A percentile compares a stretch with the other conserved stretches of the same genome.
phyloP scores from a whole-genome alignment of 2,329 filamentous ascomycete species.

The Orbilia oligospora region DNA sequence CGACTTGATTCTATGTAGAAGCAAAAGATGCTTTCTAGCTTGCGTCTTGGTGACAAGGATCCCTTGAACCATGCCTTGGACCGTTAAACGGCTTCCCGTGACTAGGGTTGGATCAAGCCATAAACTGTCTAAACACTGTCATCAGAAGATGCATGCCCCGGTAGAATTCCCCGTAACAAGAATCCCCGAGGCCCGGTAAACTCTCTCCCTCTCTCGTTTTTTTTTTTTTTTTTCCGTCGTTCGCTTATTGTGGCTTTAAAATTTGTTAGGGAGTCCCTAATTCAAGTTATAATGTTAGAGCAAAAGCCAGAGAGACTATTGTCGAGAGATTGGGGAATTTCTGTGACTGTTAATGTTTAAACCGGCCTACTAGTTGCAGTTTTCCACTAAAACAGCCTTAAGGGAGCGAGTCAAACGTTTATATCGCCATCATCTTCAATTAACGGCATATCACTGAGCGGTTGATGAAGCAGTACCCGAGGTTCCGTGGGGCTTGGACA shows the following conservation, averaged over 20 bases:
- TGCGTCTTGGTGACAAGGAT: conserved; percentile 46
- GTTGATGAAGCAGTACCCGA: conserved; percentile 47
- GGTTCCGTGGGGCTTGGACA: conserved; percentile 59
- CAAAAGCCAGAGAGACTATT: conserved; percentile 15
- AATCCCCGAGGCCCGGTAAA: not conserved
- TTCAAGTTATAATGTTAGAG: conserved; percentile 46
- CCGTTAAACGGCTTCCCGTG: conserved; percentile 61
- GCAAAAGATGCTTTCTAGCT: conserved; percentile 47
- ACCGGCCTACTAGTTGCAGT: conserved; percentile 4
- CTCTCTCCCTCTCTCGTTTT: too few relatives aligned
- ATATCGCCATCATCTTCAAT: conserved; percentile 25
- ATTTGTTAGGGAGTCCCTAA: conserved; percentile 41
- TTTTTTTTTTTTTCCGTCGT: not conserved
- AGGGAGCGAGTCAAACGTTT: conserved; percentile 16
- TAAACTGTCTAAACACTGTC: conserved; percentile 35
- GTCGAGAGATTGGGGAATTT: conserved; percentile 31
- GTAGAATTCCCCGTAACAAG: conserved; percentile 18
- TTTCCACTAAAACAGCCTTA: conserved; percentile 1
- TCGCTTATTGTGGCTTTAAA: conserved; percentile 57
- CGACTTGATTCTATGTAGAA: conserved; percentile 3
- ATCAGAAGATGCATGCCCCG: conserved; percentile 21
- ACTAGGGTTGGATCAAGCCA: conserved; percentile 58
- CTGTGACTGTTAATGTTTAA: conserved; percentile 36
- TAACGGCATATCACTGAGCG: conserved; percentile 40
- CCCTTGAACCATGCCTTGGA: conserved; percentile 60